Evolutionary conservation across 2,329 filamentous ascomycete species (phyloP).

Genomic region (Trematosphaeria pertusa): DNA sequence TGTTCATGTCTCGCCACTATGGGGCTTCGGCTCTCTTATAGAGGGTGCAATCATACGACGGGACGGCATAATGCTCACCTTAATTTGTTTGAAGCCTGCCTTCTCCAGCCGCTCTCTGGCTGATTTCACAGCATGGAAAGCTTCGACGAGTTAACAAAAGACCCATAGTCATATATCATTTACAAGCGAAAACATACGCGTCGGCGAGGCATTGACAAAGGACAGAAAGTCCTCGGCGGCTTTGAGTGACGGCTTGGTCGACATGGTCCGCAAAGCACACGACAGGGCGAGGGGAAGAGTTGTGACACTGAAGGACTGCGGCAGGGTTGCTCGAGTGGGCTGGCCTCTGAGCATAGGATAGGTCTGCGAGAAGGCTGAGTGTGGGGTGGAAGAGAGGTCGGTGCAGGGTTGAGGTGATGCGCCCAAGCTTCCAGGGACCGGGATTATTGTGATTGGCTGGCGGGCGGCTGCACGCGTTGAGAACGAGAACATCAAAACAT

Average conservation of each 20-base stretch:
- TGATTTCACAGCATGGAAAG: slow-evolving; percentile 90
- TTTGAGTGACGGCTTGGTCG: slow-evolving; percentile 50
- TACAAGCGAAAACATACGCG: slow-evolving; percentile 66
- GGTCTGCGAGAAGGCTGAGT: slow-evolving; percentile 17
- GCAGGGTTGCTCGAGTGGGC: slow-evolving; percentile 19
- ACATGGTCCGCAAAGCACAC: slow-evolving; percentile 37
- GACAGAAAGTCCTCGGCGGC: slow-evolving; percentile 82
- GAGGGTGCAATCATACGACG: slow-evolving; percentile 3
- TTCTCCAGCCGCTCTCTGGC: slow-evolving; percentile 77
- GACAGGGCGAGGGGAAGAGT: slow-evolving; percentile 23
- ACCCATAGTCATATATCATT: slow-evolving; percentile 9
- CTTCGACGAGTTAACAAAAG: slow-evolving; percentile 55
- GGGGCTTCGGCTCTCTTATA: neutral
- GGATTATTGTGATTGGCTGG: slow-evolving; percentile 34
- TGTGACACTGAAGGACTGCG: slow-evolving; percentile 15
- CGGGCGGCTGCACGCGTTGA: slow-evolving; percentile 14
- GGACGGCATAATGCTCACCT: slow-evolving; percentile 54
- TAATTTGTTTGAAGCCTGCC: slow-evolving; percentile 87
- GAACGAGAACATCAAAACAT: slow-evolving; percentile 30
- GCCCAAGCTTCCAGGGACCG: slow-evolving; percentile 12
- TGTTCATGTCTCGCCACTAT: too few relatives aligned
- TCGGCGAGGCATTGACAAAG: slow-evolving; percentile 94
- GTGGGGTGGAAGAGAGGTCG: slow-evolving; percentile 11
- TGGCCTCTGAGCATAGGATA: slow-evolving; percentile 21
- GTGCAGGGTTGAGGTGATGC: slow-evolving; percentile 12